phyloP scores from a whole-genome alignment of 2,329 filamentous ascomycete species.

The Gaeumannomyces tritici region DNA sequence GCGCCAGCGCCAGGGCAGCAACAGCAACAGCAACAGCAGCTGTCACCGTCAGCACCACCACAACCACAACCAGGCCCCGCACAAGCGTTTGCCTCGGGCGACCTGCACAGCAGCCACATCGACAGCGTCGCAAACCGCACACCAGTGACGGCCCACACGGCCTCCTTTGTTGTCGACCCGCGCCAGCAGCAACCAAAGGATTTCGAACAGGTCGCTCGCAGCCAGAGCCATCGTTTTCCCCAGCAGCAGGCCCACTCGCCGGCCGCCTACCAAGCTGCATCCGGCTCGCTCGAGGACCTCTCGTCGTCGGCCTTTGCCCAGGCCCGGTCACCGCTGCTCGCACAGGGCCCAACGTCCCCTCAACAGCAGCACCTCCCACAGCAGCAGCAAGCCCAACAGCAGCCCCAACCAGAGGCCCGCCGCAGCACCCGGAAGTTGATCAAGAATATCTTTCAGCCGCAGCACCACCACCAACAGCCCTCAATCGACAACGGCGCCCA shows the following conservation, averaged over 20 bases:
- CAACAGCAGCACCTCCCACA: slow-evolving; percentile 10
- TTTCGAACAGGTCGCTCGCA: slow-evolving; percentile 41
- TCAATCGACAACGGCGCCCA: slow-evolving; percentile 31
- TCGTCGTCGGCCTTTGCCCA: slow-evolving; percentile 17
- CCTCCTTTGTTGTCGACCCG: slow-evolving; percentile 17
- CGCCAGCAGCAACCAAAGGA: slow-evolving; percentile 25
- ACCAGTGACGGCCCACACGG: background rate
- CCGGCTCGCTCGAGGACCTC: slow-evolving; percentile 32
- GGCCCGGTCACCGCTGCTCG: slow-evolving; percentile 14
- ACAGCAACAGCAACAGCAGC: slow-evolving; percentile 6
- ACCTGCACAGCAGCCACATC: background rate
- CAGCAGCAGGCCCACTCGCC: slow-evolving; percentile 19
- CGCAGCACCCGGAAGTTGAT: slow-evolving; percentile 43
- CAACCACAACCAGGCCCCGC: slow-evolving; percentile 1
- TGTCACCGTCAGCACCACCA: slow-evolving; percentile 13
- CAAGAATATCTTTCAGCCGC: slow-evolving; percentile 37
- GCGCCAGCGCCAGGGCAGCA: slow-evolving; percentile 16
- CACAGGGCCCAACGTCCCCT: slow-evolving; percentile 14
- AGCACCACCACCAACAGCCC: slow-evolving; percentile 31
- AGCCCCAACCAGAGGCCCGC: slow-evolving; percentile 28
- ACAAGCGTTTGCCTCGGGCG: slow-evolving; percentile 5
- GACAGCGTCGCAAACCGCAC: background rate
- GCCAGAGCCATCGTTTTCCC: slow-evolving; percentile 34
- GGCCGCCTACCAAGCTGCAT: slow-evolving; percentile 23
- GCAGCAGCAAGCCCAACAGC: slow-evolving; percentile 5